Evolutionary conservation across 2,329 filamentous ascomycete species (phyloP).

Genomic region (Penicillium paneum): DNA sequence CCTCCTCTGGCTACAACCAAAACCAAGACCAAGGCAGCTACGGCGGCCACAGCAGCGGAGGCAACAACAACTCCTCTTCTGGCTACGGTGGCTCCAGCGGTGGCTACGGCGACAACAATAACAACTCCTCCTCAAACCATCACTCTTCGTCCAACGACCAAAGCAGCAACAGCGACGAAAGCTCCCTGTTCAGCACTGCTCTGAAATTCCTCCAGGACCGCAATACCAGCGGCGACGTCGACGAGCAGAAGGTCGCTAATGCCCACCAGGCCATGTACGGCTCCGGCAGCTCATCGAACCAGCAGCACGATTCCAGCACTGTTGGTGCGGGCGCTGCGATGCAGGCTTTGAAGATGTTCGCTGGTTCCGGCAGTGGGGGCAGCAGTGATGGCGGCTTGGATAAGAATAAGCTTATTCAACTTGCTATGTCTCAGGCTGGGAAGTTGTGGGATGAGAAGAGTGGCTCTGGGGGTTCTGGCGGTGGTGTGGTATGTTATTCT

Average conservation of each 20-base stretch:
- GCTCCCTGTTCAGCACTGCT: slow-evolving; percentile 56
- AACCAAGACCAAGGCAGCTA: slow-evolving; percentile 4
- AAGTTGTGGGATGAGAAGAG: slow-evolving; percentile 68
- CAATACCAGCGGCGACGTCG: slow-evolving; percentile 52
- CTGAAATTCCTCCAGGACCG: slow-evolving; percentile 51
- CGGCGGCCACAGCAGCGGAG: slow-evolving; percentile 12
- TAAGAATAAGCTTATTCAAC: slow-evolving; percentile 76
- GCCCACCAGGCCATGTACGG: slow-evolving; percentile 75
- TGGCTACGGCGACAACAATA: background rate
- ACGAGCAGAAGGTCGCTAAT: slow-evolving; percentile 65
- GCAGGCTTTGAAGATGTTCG: slow-evolving; percentile 74
- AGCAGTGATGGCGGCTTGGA: slow-evolving; percentile 47
- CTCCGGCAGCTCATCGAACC: slow-evolving; percentile 30
- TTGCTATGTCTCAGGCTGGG: slow-evolving; percentile 84
- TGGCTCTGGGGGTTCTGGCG: slow-evolving; percentile 50
- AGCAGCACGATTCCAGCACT: slow-evolving; percentile 46
- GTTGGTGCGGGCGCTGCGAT: slow-evolving; percentile 46
- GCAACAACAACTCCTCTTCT: slow-evolving; percentile 13
- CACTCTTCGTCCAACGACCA: too few relatives aligned
- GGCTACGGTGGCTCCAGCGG: background rate
- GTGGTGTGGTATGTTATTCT: slow-evolving; percentile 47
- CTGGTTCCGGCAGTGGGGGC: slow-evolving; percentile 40
- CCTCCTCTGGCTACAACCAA: background rate
- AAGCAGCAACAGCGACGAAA: slow-evolving; percentile 46
- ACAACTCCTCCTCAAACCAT: slow-evolving; percentile 9